These are phyloP conservation scores for Mycosphaerella arachidis DNA, from an alignment of 2,329 filamentous ascomycete genomes.

Conservation along the genomic window DNA sequence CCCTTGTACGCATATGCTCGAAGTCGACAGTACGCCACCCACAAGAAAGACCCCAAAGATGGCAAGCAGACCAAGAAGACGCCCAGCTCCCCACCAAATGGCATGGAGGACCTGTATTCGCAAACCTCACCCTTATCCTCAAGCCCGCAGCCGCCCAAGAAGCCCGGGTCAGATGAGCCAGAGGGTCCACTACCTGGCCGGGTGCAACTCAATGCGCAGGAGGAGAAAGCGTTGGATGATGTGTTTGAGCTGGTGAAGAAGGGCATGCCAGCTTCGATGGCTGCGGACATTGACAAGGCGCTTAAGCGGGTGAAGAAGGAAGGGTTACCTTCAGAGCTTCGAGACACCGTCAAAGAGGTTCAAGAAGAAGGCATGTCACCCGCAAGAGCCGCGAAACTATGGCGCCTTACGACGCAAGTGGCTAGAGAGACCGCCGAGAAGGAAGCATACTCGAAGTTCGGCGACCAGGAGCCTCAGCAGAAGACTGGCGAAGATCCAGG, in stretches of 20 bases:
- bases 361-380: constrained; percentile 51
- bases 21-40: constrained; percentile 42
- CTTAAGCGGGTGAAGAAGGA: constrained; percentile 60
- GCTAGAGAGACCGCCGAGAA: constrained; percentile 48
- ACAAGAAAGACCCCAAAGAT: constrained; percentile 41
- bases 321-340: constrained; percentile 66
- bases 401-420: constrained; percentile 54
- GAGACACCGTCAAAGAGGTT: constrained; percentile 57
- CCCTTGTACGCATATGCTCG: constrained; percentile 43
- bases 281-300: constrained; percentile 54
- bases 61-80: constrained; percentile 27
- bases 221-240: constrained; percentile 55
- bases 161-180: constrained; percentile 37
- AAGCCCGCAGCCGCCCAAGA: constrained; percentile 26
- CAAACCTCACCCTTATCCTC: constrained; percentile 38
- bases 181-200: constrained; percentile 34
- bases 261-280: constrained; percentile 59
- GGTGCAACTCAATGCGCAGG: constrained; percentile 50
- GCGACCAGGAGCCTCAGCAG: constrained; percentile 37
- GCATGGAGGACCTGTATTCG: constrained; percentile 45
- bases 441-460: constrained; percentile 30
- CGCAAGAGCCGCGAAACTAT: constrained; percentile 60
- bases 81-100: constrained; percentile 36
- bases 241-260: constrained; percentile 54
- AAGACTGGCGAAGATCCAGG: constrained; percentile 44